A percentile compares a stretch with the other conserved stretches of the same genome.
Conservation (phyloP, 352 stramenopile species). For the Globisporangium sylvaticum region DNA sequence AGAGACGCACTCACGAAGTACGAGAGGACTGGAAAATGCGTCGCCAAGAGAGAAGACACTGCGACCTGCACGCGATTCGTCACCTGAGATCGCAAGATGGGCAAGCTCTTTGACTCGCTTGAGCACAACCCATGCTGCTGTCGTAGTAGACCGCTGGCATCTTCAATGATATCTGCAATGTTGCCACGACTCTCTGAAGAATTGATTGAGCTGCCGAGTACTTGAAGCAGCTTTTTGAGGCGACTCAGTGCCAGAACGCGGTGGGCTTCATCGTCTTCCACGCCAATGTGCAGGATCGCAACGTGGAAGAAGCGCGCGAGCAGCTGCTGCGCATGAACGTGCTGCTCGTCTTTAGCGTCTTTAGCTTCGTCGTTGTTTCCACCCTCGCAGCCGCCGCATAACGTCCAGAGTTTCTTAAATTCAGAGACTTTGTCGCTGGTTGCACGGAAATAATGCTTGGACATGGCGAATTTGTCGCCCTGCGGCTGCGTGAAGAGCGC, state of each 20-base stretch:
- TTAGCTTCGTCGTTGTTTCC: not conserved
- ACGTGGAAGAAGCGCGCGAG: slow-evolving; percentile 42
- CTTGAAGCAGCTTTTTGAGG: slow-evolving; percentile 16
- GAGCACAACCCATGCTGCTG: slow-evolving; percentile 4
- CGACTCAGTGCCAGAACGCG: slow-evolving; percentile 25
- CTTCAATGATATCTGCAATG: not conserved
- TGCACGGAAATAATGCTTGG: slow-evolving; percentile 39
- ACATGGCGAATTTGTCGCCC: slow-evolving; percentile 26
- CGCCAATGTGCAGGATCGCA: slow-evolving; percentile 45
- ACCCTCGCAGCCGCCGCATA: not conserved
- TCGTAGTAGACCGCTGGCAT: not conserved
- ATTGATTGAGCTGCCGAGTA: not conserved
- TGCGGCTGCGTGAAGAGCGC: slow-evolving; percentile 28
- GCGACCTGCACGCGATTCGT: slow-evolving; percentile 30
- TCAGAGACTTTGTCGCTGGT: slow-evolving; percentile 15
- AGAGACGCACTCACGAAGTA: slow-evolving; percentile 37
- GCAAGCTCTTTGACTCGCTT: slow-evolving; percentile 3
- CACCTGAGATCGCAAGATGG: slow-evolving; percentile 20
- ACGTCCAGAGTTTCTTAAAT: slow-evolving; percentile 1
- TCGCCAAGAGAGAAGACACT: slow-evolving; percentile 29
- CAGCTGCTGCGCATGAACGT: slow-evolving; percentile 11
- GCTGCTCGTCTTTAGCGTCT: not conserved
- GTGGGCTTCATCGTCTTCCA: slow-evolving; percentile 33
- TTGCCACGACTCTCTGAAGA: not conserved
- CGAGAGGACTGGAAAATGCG: slow-evolving; percentile 26